Base-by-base conservation (phyloP, 2,329 filamentous ascomycete genomes). In the Aspergillus tamarii region DNA sequence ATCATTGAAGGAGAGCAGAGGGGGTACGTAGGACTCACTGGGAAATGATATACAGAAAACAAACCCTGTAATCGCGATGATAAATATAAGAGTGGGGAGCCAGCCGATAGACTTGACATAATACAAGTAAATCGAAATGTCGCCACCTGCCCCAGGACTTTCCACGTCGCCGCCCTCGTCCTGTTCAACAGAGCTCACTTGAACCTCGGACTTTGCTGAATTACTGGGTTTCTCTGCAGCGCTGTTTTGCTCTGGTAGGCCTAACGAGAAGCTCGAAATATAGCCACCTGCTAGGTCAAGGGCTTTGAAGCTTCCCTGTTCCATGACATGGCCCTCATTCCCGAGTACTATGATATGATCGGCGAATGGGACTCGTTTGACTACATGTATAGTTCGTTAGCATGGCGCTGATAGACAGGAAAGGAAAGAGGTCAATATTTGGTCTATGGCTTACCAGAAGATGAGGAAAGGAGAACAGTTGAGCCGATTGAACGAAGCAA, bases 341-440 rank as follows among this genome's bases (percentile, higher is more conserved):
- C 77, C 73, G 34, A 83, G 70, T 6, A 76, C 77, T 30, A 83
- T 67, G 53, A 83, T 78, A 41, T 80, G 73, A 64, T 83, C 81
- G 6, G 76, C 74, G 62, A 77, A 80, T 9, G 78, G 76, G 19
- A 82, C 73, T 48, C 78, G 78, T 60, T 78, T 80, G 10, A 76
- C 74, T 73, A 64, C 63, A 30, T 21, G 32, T 21, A 30, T 59
- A 59, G 61, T 52, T 26, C 36, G n/a, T 55, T 39, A 55, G 52
- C 7, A 26, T 39, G 12, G 14, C 19, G 16, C n/a, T 23, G 21
- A 55, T 39, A 16, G 11, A 9, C 19, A 9, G 39, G 7, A 41
- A 41, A 36, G 6, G 16, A 19, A 41, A n/a, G 39, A 16, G 9
- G 50, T 14, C 7, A 10, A 45, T 54, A 26, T 28, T 36, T 34